Base-by-base conservation (phyloP, 352 stramenopile species). In the Pythium utonaiense region DNA sequence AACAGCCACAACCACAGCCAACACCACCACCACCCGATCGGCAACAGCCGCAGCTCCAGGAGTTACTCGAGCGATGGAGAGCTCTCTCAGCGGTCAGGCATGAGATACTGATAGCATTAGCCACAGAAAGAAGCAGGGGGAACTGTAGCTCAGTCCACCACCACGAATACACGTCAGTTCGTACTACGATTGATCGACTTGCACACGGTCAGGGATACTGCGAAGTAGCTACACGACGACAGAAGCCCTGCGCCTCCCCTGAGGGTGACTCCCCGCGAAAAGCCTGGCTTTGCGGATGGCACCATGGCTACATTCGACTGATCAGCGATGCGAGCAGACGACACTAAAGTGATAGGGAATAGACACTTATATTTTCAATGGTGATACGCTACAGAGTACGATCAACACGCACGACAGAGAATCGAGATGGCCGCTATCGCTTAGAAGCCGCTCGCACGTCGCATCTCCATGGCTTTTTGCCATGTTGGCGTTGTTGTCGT, bases 401-500 rank as follows among this genome's bases (percentile, higher is more conserved):
- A n/a, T n/a, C 41, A 49, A 49, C 41, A 49, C 17, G 22, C 41
- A 49, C 9, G 14, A 49, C 27, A 30, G 4, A 13, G 21, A 30
- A 30, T 10, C 6, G 38, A 45, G 38, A 3, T 24, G 17, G 13
- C n/a, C 19, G n/a, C 40, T 27, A 24, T 24, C n/a, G 9, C 13
- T 42, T 41, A 75, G 49, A 66, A 70, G 28, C 59, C 71, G 19
- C 57, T 76, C 2, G 71, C 63, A 27, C 74, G 69, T 3, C 74
- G 71, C 65, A 75, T 69, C 57, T 83, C 74, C 60, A 83, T 73
- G 22, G 74, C 62, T 45, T 83, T 83, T 27, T 50, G 36, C 64
- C 64, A 71, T 38, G 53, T 44, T 28, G 27, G 33, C 13, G 53
- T 60, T 17, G 60, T 62, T 6, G 57, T 45, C 10, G 40, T 47